Base-by-base conservation (phyloP, 441 rosid genomes). In the Pelargonium cotyledonis region DNA sequence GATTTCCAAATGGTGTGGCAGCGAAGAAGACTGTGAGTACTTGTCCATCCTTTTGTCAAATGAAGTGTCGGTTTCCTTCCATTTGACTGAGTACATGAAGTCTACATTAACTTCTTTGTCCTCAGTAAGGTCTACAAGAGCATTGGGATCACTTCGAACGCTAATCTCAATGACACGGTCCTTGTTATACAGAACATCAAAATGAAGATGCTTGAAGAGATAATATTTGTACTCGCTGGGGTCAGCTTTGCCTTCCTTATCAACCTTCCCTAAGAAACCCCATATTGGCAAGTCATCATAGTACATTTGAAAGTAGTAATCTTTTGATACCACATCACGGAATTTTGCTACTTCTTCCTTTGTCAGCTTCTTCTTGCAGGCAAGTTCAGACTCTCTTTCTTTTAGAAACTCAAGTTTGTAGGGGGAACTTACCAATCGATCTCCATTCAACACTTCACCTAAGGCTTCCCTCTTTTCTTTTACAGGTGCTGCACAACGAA, bases 41-140 rank as follows among this genome's bases (percentile, higher is more conserved):
- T 77, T 77, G 40, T 77, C 80, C 80, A 77, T 77, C 70, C 77
- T 73, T 65, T 73, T 77, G 15, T 77, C 77, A 51, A 73, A 77
- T 38, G 74, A 67, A 46, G 68, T 73, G 43, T 43, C 19, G 7
- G 77, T 77, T 65, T 77, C 77, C 71, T 73, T 77, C 80, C 80
- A 77, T 67, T 66, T 77, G 19, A 73, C 80, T 6, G 77, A 53
- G 41, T 77, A 77, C 74, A 77, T 41, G 47, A 77, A 77, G 14
- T 77, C 80, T 2, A 67, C 72, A 7, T 73, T 66, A 5, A 74
- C 74, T 58, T 77, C 70, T 41, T 77, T 73, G 26, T 72, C 80
- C 63, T 77, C 80, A 5, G 80, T 77, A 7, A 77, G 68, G 31
- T 77, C 77, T 14, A 73, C 77, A n/a, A 73, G 75, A 61, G 80